These are phyloP conservation scores for Chlorella vulgaris DNA, from an alignment of 139 green algal species.

Conservation along the genomic window DNA sequence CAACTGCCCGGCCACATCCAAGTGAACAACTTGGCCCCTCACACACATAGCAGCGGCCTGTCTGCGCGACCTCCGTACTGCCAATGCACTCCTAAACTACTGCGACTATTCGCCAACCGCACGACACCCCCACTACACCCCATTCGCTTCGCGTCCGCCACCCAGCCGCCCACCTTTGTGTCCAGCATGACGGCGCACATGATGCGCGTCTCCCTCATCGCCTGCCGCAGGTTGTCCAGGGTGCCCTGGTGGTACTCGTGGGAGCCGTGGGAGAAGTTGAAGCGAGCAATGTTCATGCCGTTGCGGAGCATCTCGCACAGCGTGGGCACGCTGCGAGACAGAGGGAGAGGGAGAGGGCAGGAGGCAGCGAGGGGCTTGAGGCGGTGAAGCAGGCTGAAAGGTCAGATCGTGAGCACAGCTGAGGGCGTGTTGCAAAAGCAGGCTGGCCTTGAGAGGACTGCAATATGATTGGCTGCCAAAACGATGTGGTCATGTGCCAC, in stretches of 20 bases:
- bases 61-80: no score
- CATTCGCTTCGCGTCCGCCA: no score
- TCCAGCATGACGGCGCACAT: constrained; percentile 99
- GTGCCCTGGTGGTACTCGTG: constrained; percentile 98
- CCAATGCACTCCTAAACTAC: no score
- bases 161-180: constrained; percentile 92
- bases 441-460: background rate
- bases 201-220: constrained; percentile 89
- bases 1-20: no score
- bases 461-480: no score
- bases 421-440: no score
- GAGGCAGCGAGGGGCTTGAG: background rate
- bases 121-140: no score
- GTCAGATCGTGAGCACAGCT: no score
- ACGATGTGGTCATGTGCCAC: no score
- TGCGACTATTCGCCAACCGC: no score
- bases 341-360: background rate
- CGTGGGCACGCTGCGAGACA: constrained; percentile 65
- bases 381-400: background rate
- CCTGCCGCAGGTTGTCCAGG: constrained; percentile 87
- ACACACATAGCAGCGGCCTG: no score
- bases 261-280: constrained; percentile 97
- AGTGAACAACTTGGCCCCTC: no score
- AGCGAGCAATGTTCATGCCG: constrained; percentile 95
- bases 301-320: constrained; percentile 88